Percentiles rank a stretch among this genome's conserved stretches.
Conservation (phyloP, 2,329 filamentous ascomycete genomes). For the Dothideomycetes sp. region DNA sequence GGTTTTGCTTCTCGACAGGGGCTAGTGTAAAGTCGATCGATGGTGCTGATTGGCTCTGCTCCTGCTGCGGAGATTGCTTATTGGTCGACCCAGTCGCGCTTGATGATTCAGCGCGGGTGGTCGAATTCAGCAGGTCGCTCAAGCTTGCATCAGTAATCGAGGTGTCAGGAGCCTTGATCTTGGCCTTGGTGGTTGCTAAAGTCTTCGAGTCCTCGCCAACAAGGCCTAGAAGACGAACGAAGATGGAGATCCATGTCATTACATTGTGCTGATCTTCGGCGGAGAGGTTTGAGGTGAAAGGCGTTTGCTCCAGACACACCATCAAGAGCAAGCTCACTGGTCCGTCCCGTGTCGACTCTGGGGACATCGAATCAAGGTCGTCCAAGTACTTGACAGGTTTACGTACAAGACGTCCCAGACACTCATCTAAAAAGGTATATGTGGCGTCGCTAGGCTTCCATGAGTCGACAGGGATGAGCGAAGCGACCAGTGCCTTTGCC, state of each 20-base stretch:
- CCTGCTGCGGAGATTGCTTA: not conserved
- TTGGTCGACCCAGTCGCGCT: too few relatives aligned
- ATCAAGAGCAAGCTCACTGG: conserved; percentile 55
- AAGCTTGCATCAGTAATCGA: not conserved
- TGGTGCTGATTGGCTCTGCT: not conserved
- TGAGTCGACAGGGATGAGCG: conserved; percentile 16
- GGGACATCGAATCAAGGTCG: conserved; percentile 42
- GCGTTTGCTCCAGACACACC: conserved; percentile 66
- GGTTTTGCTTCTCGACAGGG: conserved; percentile 30
- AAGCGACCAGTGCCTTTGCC: conserved; percentile 36
- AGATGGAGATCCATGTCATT: conserved; percentile 10
- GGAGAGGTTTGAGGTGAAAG: conserved; percentile 46
- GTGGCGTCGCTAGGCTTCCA: conserved; percentile 23
- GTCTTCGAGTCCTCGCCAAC: conserved; percentile 6
- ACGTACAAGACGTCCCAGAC: conserved; percentile 60
- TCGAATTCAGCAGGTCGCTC: not conserved
- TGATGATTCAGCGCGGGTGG: too few relatives aligned
- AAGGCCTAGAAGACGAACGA: conserved; percentile 12
- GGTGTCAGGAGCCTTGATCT: not conserved
- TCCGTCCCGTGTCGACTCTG: conserved; percentile 16
- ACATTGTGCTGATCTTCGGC: conserved; percentile 9
- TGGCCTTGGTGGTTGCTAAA: not conserved
- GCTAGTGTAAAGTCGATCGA: conserved; percentile 22
- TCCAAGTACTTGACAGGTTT: conserved; percentile 79
- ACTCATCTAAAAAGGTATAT: conserved; percentile 73